Conservation (phyloP, 768 basidiomycete species). For the Naganishia vishniacii region DNA sequence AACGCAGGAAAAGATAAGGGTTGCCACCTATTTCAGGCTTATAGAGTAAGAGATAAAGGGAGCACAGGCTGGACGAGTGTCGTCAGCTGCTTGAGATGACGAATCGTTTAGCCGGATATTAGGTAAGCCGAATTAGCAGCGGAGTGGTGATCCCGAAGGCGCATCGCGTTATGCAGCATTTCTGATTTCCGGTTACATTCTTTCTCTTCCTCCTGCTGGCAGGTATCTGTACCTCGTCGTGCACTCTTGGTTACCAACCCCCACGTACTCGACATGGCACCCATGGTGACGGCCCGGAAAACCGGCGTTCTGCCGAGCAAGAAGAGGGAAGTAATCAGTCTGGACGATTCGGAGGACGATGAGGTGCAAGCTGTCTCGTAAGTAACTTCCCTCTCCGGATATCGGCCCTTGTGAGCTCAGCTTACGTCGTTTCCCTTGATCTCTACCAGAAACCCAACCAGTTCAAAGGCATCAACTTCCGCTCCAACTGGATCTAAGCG, state of each 20-base stretch:
- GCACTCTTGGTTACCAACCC: no score
- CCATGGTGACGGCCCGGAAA: background rate
- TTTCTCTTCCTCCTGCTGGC: background rate
- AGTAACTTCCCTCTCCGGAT: background rate
- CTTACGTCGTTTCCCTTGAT: background rate
- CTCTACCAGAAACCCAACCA: background rate
- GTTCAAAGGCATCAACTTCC: background rate
- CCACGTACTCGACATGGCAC: background rate
- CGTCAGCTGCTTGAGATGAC: background rate
- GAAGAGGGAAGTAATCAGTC: conserved; percentile 15
- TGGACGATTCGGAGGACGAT: conserved; percentile 12
- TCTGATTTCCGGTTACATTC: background rate
- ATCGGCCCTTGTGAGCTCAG: background rate
- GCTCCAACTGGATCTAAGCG: conserved; percentile 20
- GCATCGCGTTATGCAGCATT: background rate
- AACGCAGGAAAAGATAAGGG: no score
- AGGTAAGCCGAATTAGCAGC: no score
- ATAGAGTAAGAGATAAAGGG: background rate
- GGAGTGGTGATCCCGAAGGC: conserved; percentile 5
- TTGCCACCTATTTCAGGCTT: no score
- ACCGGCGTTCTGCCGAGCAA: background rate
- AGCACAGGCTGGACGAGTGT: no score
- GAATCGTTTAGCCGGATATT: background rate
- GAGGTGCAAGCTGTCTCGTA: conserved; percentile 16
- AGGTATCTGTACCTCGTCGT: no score